phyloP scores from a whole-genome alignment of 768 basidiomycete species.

The Termitomyces sp. region DNA sequence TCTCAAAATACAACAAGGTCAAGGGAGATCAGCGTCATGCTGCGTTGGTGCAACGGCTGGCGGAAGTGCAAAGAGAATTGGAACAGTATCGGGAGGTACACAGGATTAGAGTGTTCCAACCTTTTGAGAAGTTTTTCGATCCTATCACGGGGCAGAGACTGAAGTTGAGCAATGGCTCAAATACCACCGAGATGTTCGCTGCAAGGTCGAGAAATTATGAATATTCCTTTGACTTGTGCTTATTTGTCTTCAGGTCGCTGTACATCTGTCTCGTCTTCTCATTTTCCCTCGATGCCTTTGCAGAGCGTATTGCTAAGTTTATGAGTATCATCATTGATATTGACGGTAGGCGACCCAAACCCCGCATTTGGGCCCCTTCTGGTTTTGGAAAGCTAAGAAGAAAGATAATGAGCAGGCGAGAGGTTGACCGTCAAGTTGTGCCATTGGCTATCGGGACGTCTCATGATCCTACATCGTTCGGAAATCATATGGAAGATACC shows the following conservation, averaged over 20 bases:
- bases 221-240: not conserved
- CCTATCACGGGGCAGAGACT: slow-evolving; percentile 24
- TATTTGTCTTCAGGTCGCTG: slow-evolving; percentile 25
- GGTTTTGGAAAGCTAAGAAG: slow-evolving; percentile 32
- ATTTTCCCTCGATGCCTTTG: slow-evolving; percentile 34
- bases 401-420: slow-evolving; percentile 23
- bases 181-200: slow-evolving; percentile 28
- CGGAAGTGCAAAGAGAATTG: slow-evolving; percentile 21
- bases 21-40: slow-evolving; percentile 20
- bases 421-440: slow-evolving; percentile 18
- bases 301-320: slow-evolving; percentile 27
- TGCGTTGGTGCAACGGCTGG: slow-evolving; percentile 18
- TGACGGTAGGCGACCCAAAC: slow-evolving; percentile 27
- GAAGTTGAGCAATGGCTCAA: slow-evolving; percentile 10
- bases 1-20: slow-evolving; percentile 17
- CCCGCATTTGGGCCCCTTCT: slow-evolving; percentile 37
- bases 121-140: slow-evolving; percentile 38
- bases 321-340: slow-evolving; percentile 26
- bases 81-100: slow-evolving; percentile 28
- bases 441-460: slow-evolving; percentile 32
- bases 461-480: slow-evolving; percentile 28
- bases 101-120: slow-evolving; percentile 30
- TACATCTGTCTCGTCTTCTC: slow-evolving; percentile 42
- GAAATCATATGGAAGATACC: slow-evolving; percentile 12
- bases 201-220: slow-evolving; percentile 23